phyloP scores from a whole-genome alignment of 169 alveolate species.

The Cryptosporidium sp. region DNA sequence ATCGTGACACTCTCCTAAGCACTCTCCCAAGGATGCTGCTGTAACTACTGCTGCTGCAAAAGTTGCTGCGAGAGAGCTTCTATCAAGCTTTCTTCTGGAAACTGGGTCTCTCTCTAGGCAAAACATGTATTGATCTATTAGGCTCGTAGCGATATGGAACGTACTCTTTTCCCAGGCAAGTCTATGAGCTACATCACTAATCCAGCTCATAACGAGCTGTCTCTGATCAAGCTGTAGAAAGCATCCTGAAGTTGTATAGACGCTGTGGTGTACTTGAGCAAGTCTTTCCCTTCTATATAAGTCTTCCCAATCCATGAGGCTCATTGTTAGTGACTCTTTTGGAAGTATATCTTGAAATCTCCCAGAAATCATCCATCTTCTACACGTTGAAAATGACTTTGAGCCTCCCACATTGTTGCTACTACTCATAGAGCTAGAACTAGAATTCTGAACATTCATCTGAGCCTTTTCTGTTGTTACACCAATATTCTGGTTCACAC shows the following conservation, averaged over 20 bases:
- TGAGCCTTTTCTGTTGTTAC: neutral
- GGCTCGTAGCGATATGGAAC: constrained; percentile 51
- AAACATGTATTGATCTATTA: constrained; percentile 58
- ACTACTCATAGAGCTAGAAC: neutral
- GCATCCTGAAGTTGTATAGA: constrained; percentile 56
- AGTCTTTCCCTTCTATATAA: constrained; percentile 63
- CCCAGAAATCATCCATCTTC: constrained; percentile 69
- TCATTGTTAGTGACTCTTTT: constrained; percentile 64
- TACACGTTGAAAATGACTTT: constrained; percentile 46
- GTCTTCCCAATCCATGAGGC: constrained; percentile 68
- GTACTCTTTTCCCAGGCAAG: constrained; percentile 72
- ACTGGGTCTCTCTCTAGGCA: constrained; percentile 52
- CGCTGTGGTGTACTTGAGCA: constrained; percentile 65
- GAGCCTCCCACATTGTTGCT: constrained; percentile 35
- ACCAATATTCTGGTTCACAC: neutral
- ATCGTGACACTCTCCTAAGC: constrained; percentile 62
- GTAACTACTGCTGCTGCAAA: constrained; percentile 72
- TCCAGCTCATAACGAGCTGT: constrained; percentile 69
- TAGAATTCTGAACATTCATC: constrained; percentile 2
- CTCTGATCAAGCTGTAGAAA: constrained; percentile 57
- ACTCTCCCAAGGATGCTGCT: constrained; percentile 64
- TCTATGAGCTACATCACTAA: constrained; percentile 67
- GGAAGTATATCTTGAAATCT: constrained; percentile 58
- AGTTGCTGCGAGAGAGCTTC: constrained; percentile 64
- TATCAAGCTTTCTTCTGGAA: constrained; percentile 42